Conservation (phyloP, 139 green algal genomes). For the Dunaliella primolecta region DNA sequence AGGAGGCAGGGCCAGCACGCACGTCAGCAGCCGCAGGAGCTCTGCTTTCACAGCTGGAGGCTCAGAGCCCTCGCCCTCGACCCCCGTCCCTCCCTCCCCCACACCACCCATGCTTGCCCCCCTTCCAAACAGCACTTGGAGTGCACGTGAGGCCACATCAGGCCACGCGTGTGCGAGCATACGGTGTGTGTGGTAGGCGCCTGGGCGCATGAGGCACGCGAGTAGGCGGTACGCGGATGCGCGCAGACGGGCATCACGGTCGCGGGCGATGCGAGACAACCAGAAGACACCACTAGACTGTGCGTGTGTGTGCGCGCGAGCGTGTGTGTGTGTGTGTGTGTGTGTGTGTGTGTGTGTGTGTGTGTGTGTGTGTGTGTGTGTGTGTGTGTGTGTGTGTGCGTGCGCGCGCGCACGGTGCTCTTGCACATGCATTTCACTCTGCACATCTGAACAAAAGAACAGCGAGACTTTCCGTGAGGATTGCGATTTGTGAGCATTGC, state of each 20-base stretch:
- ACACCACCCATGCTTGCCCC: not conserved
- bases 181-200: slow-evolving; percentile 22
- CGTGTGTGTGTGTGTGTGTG: not conserved
- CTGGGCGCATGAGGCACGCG: slow-evolving; percentile 27
- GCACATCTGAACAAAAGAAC: too few species aligned
- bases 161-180: slow-evolving; percentile 47
- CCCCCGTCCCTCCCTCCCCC: too few species aligned
- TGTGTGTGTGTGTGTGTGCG: too few species aligned
- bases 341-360: not conserved
- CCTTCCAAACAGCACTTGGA: not conserved
- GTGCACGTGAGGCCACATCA: slow-evolving; percentile 23
- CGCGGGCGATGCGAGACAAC: slow-evolving; percentile 33
- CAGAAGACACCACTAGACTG: slow-evolving; percentile 50
- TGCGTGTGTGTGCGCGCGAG: not conserved
- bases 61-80: slow-evolving; percentile 5
- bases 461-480: too few species aligned
- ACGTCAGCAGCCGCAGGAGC: slow-evolving; percentile 30
- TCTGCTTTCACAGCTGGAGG: slow-evolving; percentile 35
- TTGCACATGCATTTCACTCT: not conserved
- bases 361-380: not conserved
- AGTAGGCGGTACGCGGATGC: slow-evolving; percentile 27
- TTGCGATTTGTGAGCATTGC: too few species aligned
- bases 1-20: not conserved
- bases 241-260: slow-evolving; percentile 28
- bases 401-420: too few species aligned